Conservation (phyloP, 768 basidiomycete species). For the Stropharia rugosoannulata region DNA sequence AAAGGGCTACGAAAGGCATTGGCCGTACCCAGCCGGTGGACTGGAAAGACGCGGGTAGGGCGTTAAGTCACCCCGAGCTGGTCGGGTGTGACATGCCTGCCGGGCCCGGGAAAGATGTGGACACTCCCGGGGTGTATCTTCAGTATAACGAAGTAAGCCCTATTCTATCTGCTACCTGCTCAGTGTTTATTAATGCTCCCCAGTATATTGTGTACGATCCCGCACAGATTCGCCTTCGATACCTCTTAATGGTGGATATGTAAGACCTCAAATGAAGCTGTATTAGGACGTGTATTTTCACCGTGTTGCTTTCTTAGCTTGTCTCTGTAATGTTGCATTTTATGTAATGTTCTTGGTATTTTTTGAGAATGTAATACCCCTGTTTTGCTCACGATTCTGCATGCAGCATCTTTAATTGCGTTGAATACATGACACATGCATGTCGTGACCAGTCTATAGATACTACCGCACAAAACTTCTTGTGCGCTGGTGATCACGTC, state of each 20-base stretch:
- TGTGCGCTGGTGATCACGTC: too few relatives aligned
- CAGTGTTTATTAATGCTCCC: background rate
- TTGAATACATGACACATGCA: too few relatives aligned
- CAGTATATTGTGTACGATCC: slow-evolving; percentile 12
- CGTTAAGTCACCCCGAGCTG: slow-evolving; percentile 7
- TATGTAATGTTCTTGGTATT: too few relatives aligned
- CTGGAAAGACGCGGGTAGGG: slow-evolving; percentile 12
- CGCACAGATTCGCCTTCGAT: slow-evolving; percentile 5
- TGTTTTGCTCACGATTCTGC: too few relatives aligned
- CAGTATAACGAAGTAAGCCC: slow-evolving; percentile 10
- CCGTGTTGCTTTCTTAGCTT: too few relatives aligned
- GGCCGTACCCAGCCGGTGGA: slow-evolving; percentile 7
- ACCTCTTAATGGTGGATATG: slow-evolving; percentile 7
- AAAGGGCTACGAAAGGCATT: slow-evolving; percentile 11
- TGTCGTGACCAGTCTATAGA: too few relatives aligned
- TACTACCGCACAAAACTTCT: too few relatives aligned
- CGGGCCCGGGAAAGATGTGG: slow-evolving; percentile 7
- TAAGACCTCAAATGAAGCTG: background rate
- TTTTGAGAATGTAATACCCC: too few relatives aligned
- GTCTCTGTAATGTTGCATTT: too few relatives aligned
- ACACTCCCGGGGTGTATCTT: background rate
- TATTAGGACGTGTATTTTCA: background rate
- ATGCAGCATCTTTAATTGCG: too few relatives aligned
- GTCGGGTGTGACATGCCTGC: slow-evolving; percentile 10
- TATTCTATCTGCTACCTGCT: background rate